Conservation (phyloP, 2,329 filamentous ascomycete species). For the Exophiala phaeomuriformis region DNA sequence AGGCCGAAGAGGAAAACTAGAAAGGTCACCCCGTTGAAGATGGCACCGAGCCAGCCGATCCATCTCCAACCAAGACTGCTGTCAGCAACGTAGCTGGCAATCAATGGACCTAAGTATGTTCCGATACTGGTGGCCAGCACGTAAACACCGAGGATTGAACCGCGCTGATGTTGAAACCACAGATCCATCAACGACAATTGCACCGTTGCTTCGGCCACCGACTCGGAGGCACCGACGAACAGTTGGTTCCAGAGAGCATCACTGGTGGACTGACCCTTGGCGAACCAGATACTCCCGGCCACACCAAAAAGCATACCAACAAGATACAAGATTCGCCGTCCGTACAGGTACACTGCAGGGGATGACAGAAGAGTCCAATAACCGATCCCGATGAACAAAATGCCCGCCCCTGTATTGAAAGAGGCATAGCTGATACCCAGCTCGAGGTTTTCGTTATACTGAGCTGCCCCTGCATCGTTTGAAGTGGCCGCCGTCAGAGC, state of each 20-base stretch:
- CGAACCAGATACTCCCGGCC: slow-evolving; percentile 50
- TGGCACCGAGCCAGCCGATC: slow-evolving; percentile 48
- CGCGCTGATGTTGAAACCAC: slow-evolving; percentile 53
- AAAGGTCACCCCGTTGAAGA: slow-evolving; percentile 44
- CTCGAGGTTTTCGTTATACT: slow-evolving; percentile 45
- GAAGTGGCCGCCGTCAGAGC: slow-evolving; percentile 51
- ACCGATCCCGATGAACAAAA: slow-evolving; percentile 51
- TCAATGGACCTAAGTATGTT: slow-evolving; percentile 49
- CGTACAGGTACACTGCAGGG: slow-evolving; percentile 49
- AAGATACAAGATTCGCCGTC: slow-evolving; percentile 49
- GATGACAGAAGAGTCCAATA: slow-evolving; percentile 50
- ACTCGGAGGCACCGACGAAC: slow-evolving; percentile 52
- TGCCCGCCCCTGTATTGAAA: slow-evolving; percentile 52
- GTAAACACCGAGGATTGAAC: slow-evolving; percentile 49
- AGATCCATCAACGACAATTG: slow-evolving; percentile 53
- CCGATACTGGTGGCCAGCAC: slow-evolving; percentile 51
- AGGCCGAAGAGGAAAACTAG: slow-evolving; percentile 46
- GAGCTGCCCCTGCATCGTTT: slow-evolving; percentile 49
- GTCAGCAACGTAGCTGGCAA: slow-evolving; percentile 47
- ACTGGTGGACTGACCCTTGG: slow-evolving; percentile 36
- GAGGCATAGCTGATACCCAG: slow-evolving; percentile 46
- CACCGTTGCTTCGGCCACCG: slow-evolving; percentile 50
- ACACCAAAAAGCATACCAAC: slow-evolving; percentile 46
- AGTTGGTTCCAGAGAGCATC: slow-evolving; percentile 51
- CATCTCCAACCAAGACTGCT: slow-evolving; percentile 47